Percentiles rank a stretch among this genome's conserved stretches.
Evolutionary conservation across 1,284 basidiomycete species (phyloP).

Genomic region (Pseudozyma thailandica): DNA sequence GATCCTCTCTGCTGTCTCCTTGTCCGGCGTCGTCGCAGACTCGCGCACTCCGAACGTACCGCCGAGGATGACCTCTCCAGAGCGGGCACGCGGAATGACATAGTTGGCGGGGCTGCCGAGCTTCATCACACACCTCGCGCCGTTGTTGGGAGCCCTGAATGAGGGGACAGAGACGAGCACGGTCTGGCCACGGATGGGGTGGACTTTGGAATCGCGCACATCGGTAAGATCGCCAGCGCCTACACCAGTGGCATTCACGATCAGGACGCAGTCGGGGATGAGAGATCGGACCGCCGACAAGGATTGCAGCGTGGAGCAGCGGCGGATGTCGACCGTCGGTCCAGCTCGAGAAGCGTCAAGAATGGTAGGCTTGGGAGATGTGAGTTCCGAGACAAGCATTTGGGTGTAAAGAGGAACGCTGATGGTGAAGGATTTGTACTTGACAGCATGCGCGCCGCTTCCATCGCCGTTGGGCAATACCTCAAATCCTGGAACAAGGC

Average conservation of each 20-base stretch:
- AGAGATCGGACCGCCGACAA: constrained; percentile 24
- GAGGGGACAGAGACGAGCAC: constrained; percentile 79
- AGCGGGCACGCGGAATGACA: constrained; percentile 72
- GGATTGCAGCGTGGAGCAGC: constrained; percentile 30
- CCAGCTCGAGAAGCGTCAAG: constrained; percentile 17
- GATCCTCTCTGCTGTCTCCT: constrained; percentile 70
- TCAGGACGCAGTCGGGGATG: constrained; percentile 45
- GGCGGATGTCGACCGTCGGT: constrained; percentile 42
- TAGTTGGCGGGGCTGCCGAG: constrained; percentile 66
- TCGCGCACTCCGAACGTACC: constrained; percentile 72
- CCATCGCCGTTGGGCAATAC: constrained; percentile 22
- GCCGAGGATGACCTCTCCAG: constrained; percentile 72
- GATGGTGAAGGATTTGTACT: constrained; percentile 54
- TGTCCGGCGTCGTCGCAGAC: constrained; percentile 66
- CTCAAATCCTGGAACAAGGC: constrained; percentile 32
- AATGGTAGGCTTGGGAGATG: constrained; percentile 6
- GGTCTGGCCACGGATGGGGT: constrained; percentile 87
- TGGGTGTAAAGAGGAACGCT: constrained; percentile 52
- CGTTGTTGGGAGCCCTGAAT: constrained; percentile 17
- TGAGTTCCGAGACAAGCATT: constrained; percentile 53
- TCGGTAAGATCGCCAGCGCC: constrained; percentile 59
- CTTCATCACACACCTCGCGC: constrained; percentile 52
- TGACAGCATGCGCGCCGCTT: constrained; percentile 27
- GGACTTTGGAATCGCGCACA: constrained; percentile 78
- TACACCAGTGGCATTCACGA: constrained; percentile 71